Percentiles rank a stretch among this genome's conserved stretches.
phyloP scores from a whole-genome alignment of 176 grass and related monocot genomes.

The Canna indica region DNA sequence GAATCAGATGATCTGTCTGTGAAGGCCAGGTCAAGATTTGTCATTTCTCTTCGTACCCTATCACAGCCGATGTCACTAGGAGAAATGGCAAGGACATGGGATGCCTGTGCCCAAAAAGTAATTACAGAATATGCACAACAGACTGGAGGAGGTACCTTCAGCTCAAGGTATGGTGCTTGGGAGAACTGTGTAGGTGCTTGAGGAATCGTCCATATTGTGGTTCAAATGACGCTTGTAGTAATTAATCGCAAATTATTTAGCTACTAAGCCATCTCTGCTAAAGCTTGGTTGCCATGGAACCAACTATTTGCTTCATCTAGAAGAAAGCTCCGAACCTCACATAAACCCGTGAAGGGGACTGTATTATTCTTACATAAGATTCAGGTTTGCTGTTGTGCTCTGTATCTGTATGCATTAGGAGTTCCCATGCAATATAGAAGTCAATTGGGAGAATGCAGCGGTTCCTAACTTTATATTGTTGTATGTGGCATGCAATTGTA shows the following conservation, averaged over 20 bases:
- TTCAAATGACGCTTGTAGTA: background rate
- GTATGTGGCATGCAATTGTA: background rate
- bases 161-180: conserved; percentile 47
- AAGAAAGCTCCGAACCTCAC: background rate
- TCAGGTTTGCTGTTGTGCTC: background rate
- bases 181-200: conserved; percentile 29
- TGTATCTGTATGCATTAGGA: background rate
- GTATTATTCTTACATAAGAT: background rate
- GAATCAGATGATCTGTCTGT: conserved; percentile 71
- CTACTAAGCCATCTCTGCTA: background rate
- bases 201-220: background rate
- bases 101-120: conserved; percentile 55
- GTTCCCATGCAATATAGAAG: too few species aligned
- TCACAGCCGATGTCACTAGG: conserved; percentile 65
- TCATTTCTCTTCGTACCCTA: conserved; percentile 54
- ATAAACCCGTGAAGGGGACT: background rate
- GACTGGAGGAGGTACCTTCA: conserved; percentile 85
- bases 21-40: conserved; percentile 59
- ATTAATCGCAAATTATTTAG: background rate
- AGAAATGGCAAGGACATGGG: conserved; percentile 90
- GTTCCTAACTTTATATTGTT: background rate
- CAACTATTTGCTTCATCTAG: background rate
- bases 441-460: too few species aligned
- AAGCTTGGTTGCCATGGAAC: background rate
- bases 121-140: conserved; percentile 78